A percentile compares a stretch with the other conserved stretches of the same genome.
Conservation (phyloP, 164 flowering plant genomes). For the Chimonanthus salicifolius region DNA sequence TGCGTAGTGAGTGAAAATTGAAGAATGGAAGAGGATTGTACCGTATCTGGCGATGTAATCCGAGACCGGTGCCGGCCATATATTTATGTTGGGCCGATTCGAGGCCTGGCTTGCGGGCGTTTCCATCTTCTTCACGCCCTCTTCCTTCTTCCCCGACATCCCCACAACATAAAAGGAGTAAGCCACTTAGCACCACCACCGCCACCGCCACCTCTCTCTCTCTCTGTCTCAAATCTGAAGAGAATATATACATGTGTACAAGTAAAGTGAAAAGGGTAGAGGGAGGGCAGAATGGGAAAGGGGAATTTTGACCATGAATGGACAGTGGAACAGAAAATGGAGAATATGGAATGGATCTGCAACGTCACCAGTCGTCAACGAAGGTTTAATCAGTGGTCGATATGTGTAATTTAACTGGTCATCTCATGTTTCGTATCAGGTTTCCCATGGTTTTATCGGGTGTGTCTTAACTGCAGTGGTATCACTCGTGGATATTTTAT, state of each 20-base stretch:
- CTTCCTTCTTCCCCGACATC: background rate
- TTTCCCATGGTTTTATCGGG: too few species aligned
- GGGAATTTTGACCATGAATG: background rate
- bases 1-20: too few species aligned
- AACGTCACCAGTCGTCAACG: too few species aligned
- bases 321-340: too few species aligned
- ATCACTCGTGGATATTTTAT: too few species aligned
- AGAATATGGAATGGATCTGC: too few species aligned
- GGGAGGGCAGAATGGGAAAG: background rate
- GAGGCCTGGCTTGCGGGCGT: background rate
- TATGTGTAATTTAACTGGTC: too few species aligned
- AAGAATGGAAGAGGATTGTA: background rate
- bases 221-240: background rate
- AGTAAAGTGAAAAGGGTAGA: background rate
- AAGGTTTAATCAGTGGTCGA: too few species aligned
- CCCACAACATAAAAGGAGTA: too few species aligned
- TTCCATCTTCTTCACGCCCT: background rate
- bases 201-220: background rate
- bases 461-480: too few species aligned
- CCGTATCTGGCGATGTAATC: conserved; percentile 1
- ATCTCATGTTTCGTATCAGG: too few species aligned
- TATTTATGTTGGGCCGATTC: background rate
- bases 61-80: background rate
- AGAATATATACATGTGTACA: background rate
- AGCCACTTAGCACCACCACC: background rate